phyloP scores from a whole-genome alignment of 768 basidiomycete species.

The Suillus americanus region DNA sequence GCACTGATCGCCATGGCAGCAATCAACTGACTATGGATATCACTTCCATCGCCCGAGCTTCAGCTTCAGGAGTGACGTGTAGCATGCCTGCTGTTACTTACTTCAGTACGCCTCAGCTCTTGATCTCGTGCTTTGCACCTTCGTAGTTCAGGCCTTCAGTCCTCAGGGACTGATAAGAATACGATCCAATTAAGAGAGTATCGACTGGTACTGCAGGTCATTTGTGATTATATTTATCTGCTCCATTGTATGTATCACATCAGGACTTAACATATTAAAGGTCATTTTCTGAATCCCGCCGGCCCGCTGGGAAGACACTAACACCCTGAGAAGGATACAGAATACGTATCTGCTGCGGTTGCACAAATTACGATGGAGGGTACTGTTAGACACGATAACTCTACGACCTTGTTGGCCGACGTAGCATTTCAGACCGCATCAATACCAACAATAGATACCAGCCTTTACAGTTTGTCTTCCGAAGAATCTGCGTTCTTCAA shows the following conservation, averaged over 20 bases:
- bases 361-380: background rate
- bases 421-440: background rate
- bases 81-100: too few relatives aligned
- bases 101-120: too few relatives aligned
- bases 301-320: background rate
- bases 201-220: background rate
- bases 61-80: background rate
- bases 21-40: background rate
- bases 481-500: conserved; percentile 23
- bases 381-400: background rate
- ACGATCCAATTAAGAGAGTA: background rate
- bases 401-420: background rate
- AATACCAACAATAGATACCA: background rate
- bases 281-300: background rate
- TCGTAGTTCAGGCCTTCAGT: too few relatives aligned
- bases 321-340: background rate
- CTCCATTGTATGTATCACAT: background rate
- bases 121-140: background rate
- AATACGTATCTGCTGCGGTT: background rate
- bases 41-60: background rate
- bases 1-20: background rate
- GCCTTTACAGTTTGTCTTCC: conserved; percentile 3
- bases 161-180: background rate
- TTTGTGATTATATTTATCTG: background rate
- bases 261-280: background rate